Conservation (phyloP, 805 yeast genomes). For the Tetrapisispora iriomotensis region DNA sequence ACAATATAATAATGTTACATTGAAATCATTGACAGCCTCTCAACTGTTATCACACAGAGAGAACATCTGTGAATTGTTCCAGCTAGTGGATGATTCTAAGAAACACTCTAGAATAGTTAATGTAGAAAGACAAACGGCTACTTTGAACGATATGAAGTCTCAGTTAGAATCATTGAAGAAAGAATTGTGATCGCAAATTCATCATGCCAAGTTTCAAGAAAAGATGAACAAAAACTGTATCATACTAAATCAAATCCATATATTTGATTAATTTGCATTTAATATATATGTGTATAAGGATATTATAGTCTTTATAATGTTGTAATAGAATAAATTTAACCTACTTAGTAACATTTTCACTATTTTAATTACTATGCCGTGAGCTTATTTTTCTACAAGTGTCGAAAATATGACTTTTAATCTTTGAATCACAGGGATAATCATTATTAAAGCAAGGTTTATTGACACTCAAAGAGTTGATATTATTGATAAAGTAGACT, state of each 20-base stretch:
- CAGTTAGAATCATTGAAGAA: constrained; percentile 1
- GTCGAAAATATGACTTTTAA: too few species aligned
- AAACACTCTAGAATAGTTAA: constrained; percentile 11
- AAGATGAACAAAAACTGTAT: background rate
- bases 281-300: too few species aligned
- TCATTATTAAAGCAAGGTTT: too few species aligned
- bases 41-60: constrained; percentile 22
- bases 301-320: too few species aligned
- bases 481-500: too few species aligned
- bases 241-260: background rate
- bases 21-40: constrained; percentile 25
- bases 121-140: constrained; percentile 9
- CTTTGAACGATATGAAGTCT: constrained; percentile 10
- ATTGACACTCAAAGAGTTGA: too few species aligned
- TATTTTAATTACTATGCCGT: too few species aligned
- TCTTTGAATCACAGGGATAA: too few species aligned
- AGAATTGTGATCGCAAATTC: background rate
- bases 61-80: constrained; percentile 23
- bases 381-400: too few species aligned
- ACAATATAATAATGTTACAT: constrained; percentile 15
- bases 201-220: background rate
- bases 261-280: too few species aligned
- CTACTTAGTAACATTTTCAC: too few species aligned
- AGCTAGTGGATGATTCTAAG: constrained; percentile 19
- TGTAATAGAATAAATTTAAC: too few species aligned